phyloP scores from a whole-genome alignment of 805 yeast species.

The Yarrowia osloensis region DNA sequence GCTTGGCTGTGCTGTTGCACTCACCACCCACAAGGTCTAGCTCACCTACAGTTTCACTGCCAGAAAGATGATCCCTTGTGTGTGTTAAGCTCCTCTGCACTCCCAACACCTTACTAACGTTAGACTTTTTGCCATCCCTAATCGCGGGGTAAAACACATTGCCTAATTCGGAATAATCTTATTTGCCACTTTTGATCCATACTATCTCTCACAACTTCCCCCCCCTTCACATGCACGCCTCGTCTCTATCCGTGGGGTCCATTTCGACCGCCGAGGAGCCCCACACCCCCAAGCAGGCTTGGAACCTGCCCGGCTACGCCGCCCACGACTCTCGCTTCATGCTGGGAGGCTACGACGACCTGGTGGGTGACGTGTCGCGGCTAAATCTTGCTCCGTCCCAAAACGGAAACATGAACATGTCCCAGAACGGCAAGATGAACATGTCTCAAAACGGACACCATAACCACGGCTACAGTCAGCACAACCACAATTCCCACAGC shows the following conservation, averaged over 20 bases:
- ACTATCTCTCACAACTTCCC: background rate
- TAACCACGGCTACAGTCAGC: background rate
- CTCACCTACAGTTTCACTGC: background rate
- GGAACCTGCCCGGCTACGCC: slow-evolving; percentile 27
- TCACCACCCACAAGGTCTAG: slow-evolving; percentile 9
- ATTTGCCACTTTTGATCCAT: slow-evolving; percentile 23
- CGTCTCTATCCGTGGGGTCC: slow-evolving; percentile 28
- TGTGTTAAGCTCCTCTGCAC: background rate
- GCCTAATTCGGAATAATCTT: slow-evolving; percentile 27
- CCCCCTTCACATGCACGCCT: slow-evolving; percentile 17
- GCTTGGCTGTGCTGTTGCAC: background rate
- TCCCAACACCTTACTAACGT: slow-evolving; percentile 28
- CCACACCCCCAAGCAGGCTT: slow-evolving; percentile 28
- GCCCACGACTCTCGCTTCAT: slow-evolving; percentile 26
- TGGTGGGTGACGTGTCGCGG: slow-evolving; percentile 28
- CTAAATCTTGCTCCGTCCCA: slow-evolving; percentile 21
- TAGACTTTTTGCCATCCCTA: slow-evolving; percentile 31
- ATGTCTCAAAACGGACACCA: slow-evolving; percentile 21
- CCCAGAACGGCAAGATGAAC: slow-evolving; percentile 6
- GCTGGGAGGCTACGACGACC: slow-evolving; percentile 22
- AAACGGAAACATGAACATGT: background rate
- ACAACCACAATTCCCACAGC: background rate
- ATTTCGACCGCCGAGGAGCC: slow-evolving; percentile 28
- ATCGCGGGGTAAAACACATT: slow-evolving; percentile 30
- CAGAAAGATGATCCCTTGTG: background rate